Conservation (phyloP, 2,329 filamentous ascomycete species). For the Akanthomyces dipterigenus region DNA sequence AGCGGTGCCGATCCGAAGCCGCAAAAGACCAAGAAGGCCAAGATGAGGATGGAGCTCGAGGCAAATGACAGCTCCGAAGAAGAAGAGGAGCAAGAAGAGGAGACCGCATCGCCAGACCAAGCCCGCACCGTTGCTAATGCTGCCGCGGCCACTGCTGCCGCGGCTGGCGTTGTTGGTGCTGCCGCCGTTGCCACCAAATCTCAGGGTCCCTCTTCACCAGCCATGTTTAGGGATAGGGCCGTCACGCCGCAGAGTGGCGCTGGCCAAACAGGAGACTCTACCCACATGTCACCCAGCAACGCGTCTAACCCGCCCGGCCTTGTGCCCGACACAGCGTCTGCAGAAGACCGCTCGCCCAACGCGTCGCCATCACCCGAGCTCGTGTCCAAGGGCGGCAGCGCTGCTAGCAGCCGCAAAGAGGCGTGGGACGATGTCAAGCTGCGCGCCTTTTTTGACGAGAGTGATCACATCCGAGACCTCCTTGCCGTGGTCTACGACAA, state of each 20-base stretch:
- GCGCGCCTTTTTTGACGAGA: conserved; percentile 84
- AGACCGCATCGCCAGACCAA: conserved; percentile 11
- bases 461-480: conserved; percentile 81
- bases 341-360: conserved; percentile 57
- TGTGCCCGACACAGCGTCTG: conserved; percentile 63
- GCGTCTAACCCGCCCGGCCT: conserved; percentile 56
- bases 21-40: conserved; percentile 43
- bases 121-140: conserved; percentile 22
- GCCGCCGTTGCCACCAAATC: not conserved
- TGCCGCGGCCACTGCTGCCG: conserved; percentile 27
- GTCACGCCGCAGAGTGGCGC: conserved; percentile 19
- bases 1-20: conserved; percentile 43
- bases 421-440: conserved; percentile 81
- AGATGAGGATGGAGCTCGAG: conserved; percentile 59
- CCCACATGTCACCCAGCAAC: conserved; percentile 39
- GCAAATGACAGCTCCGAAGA: conserved; percentile 57
- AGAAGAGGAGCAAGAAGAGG: not conserved
- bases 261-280: conserved; percentile 43
- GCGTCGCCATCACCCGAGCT: conserved; percentile 61
- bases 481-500: conserved; percentile 91
- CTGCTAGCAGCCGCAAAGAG: conserved; percentile 31
- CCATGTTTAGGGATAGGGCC: conserved; percentile 22
- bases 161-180: not conserved
- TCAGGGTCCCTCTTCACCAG: not conserved
- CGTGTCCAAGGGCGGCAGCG: conserved; percentile 34